A percentile compares a stretch with the other conserved stretches of the same genome.
These are phyloP conservation scores for Aechmea fasciata DNA, from an alignment of 176 grass and related monocot species.

Conservation along the genomic window DNA sequence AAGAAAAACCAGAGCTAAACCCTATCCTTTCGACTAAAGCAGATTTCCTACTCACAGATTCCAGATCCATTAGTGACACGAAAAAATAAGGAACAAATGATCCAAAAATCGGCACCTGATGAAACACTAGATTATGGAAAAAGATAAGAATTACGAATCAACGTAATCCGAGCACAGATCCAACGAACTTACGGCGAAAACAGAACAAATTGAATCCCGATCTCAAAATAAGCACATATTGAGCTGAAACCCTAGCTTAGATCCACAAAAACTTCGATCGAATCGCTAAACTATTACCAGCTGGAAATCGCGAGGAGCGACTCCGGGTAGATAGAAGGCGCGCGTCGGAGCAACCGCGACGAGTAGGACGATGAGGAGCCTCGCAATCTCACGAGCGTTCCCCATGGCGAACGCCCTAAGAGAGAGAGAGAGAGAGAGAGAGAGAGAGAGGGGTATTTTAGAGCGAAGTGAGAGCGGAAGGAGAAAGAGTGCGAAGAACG, in stretches of 20 bases:
- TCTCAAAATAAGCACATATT: slow-evolving; percentile 13
- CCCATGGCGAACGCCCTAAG: slow-evolving; percentile 1
- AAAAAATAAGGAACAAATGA: background rate
- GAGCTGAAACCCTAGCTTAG: slow-evolving; percentile 16
- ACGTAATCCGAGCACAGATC: background rate
- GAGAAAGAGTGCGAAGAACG: background rate
- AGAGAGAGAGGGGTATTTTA: background rate
- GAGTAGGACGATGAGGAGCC: slow-evolving; percentile 10
- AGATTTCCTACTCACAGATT: no score
- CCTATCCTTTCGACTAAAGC: no score
- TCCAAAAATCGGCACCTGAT: background rate
- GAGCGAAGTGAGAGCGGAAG: slow-evolving; percentile 6
- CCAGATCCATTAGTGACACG: background rate
- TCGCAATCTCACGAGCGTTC: slow-evolving; percentile 14
- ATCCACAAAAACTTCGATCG: slow-evolving; percentile 11
- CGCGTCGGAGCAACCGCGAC: slow-evolving; percentile 7
- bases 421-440: slow-evolving; percentile 4
- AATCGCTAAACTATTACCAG: slow-evolving; percentile 25
- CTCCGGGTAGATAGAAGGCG: slow-evolving; percentile 42
- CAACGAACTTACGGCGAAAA: background rate
- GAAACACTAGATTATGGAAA: background rate
- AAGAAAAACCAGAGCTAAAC: no score
- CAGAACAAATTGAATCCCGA: slow-evolving; percentile 14
- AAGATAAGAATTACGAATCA: background rate
- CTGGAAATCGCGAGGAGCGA: slow-evolving; percentile 39